Evolutionary conservation across 345 rosid species (phyloP).

Genomic region (Reutealis trisperma): DNA sequence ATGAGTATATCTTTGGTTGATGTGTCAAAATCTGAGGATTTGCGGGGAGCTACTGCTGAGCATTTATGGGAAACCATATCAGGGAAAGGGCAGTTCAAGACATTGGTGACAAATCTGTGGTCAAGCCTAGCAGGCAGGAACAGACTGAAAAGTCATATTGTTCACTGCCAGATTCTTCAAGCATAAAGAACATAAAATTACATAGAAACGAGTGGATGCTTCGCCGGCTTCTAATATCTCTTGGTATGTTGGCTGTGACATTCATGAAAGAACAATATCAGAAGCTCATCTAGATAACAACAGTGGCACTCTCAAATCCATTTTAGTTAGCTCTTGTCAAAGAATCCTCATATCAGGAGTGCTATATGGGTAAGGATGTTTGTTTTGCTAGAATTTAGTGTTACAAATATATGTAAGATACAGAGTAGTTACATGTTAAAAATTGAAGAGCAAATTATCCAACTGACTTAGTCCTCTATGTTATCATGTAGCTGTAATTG

Average conservation of each 20-base stretch:
- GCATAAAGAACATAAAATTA: constrained; percentile 34
- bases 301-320: background rate
- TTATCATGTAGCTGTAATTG: background rate
- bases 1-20: constrained; percentile 74
- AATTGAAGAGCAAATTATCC: constrained; percentile 25
- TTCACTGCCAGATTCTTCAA: constrained; percentile 78
- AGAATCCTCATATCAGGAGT: constrained; percentile 5
- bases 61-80: constrained; percentile 70
- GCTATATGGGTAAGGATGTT: constrained; percentile 13
- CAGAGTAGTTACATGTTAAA: constrained; percentile 26
- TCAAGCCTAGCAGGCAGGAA: constrained; percentile 66
- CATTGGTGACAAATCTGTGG: constrained; percentile 64
- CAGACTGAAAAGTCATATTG: constrained; percentile 69
- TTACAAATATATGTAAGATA: constrained; percentile 24
- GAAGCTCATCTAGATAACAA: background rate
- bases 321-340: background rate
- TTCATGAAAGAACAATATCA: background rate
- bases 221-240: constrained; percentile 12
- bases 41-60: constrained; percentile 45
- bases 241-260: background rate
- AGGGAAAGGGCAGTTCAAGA: constrained; percentile 67
- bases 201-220: background rate
- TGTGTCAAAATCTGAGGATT: constrained; percentile 46
- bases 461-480: constrained; percentile 4
- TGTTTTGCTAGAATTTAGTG: constrained; percentile 25